Evolutionary conservation across 2,329 filamentous ascomycete species (phyloP).

Genomic region (Magnaporthiopsis rhizophila): DNA sequence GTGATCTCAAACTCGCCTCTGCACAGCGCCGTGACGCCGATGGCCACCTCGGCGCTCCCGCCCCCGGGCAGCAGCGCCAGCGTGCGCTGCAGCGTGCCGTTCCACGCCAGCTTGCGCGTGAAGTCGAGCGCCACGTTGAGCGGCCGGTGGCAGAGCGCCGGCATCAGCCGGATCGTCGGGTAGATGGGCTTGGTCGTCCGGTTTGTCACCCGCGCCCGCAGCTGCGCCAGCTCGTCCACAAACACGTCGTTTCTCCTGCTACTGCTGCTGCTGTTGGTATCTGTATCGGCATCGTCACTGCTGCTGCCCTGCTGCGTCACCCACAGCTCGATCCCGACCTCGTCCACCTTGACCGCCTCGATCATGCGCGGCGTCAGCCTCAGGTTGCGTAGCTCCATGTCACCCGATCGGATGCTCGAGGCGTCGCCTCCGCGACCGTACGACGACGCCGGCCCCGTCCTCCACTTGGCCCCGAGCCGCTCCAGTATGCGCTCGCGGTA

Average conservation of each 20-base stretch:
- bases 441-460: conserved; percentile 36
- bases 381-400: conserved; percentile 69
- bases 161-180: conserved; percentile 68
- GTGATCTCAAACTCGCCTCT: conserved; percentile 76
- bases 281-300: conserved; percentile 12
- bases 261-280: conserved; percentile 13
- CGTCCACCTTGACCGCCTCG: conserved; percentile 72
- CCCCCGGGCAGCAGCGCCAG: conserved; percentile 57
- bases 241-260: conserved; percentile 20
- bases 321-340: conserved; percentile 59
- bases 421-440: conserved; percentile 30
- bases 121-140: conserved; percentile 69
- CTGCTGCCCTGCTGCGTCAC: conserved; percentile 28
- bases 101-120: conserved; percentile 75
- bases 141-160: conserved; percentile 65
- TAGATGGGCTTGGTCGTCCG: conserved; percentile 59
- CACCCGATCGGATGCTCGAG: conserved; percentile 34
- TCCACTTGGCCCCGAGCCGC: conserved; percentile 64
- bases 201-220: conserved; percentile 68
- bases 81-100: conserved; percentile 70
- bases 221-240: conserved; percentile 58
- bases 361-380: conserved; percentile 72
- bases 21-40: conserved; percentile 70
- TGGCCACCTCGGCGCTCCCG: conserved; percentile 47
- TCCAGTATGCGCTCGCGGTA: conserved; percentile 76